phyloP scores from a whole-genome alignment of 306 rosid species.

The Mimosa bimucronata region DNA sequence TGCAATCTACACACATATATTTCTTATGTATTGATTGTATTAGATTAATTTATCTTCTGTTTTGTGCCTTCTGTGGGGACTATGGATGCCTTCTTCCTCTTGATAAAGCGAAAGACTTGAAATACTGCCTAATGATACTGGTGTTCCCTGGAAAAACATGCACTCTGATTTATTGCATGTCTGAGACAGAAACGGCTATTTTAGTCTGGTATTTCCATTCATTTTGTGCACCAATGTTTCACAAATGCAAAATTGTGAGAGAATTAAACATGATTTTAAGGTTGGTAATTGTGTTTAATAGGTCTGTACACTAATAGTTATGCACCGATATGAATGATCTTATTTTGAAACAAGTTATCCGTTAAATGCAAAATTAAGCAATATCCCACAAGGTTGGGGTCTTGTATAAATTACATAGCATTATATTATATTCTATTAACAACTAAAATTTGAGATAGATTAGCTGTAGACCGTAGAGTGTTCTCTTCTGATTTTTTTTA shows the following conservation, averaged over 20 bases:
- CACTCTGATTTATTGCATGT: background rate
- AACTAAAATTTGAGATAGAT: no score
- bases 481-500: no score
- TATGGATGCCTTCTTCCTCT: slow-evolving; percentile 31
- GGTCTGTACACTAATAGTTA: background rate
- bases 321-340: background rate
- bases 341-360: background rate
- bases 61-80: slow-evolving; percentile 7
- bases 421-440: no score
- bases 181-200: background rate
- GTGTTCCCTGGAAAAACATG: slow-evolving; percentile 28
- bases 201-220: background rate
- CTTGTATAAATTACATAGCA: no score
- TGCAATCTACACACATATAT: slow-evolving; percentile 31
- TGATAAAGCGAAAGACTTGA: slow-evolving; percentile 25
- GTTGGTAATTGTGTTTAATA: background rate
- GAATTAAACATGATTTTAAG: background rate
- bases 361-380: no score
- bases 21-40: slow-evolving; percentile 25
- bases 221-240: background rate
- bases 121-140: slow-evolving; percentile 25
- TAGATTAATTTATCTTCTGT: slow-evolving; percentile 23
- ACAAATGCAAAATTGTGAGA: background rate
- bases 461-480: no score
- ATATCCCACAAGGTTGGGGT: background rate